Evolutionary conservation across 176 grass and related monocot genomes (phyloP), one percentile per base, ranked within the genome.

Genomic region (Miscanthus lutarioriparius): DNA sequence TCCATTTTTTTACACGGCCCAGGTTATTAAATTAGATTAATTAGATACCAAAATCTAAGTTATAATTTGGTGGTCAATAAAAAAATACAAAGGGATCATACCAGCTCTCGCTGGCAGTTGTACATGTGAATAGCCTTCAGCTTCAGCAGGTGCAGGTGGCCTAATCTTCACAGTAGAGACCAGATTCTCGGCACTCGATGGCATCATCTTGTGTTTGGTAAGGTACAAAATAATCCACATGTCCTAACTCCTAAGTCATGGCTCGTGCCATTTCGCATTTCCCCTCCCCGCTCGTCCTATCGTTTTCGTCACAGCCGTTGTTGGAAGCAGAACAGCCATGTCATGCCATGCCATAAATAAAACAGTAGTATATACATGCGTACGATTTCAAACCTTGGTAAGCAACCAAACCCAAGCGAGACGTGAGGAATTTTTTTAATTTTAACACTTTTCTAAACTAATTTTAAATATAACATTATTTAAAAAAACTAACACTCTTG

Each of bases 181-280:
- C 79, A 81, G 37, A 68, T 53, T 36, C 44, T 38, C 30, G 14
- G 45, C 19, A 69, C 45, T 38, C 22, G 32, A 51, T 67, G 19
- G 44, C 78, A 68, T 80, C 64, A 67, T 6, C 43, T 49, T 15
- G 63, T 36, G 78, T 67, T 68, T 37, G 78, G 44, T 81, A 38
- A 16, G n/a, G 17, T 33, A n/a, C 41, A 41, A 35, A 23, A 67
- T 67, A 5, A 80, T 67, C 63, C 27, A 8, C 43, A 68, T 68
- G 77, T 1, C 23, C 16, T 8, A 25, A 53, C 62, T 1, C 23
- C 16, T 8, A 25, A 53, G 35, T 39, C 32, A 33, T 54, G 53
- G 20, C 43, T 54, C 2, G 11, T 17, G 30, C 1, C 64, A 49
- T 80, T 44, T 65, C 38, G 17, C 20, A 0, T 44, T 41, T 26